These are phyloP conservation scores for Daphne laureola DNA, from an alignment of 441 rosid genomes.

Conservation along the genomic window DNA sequence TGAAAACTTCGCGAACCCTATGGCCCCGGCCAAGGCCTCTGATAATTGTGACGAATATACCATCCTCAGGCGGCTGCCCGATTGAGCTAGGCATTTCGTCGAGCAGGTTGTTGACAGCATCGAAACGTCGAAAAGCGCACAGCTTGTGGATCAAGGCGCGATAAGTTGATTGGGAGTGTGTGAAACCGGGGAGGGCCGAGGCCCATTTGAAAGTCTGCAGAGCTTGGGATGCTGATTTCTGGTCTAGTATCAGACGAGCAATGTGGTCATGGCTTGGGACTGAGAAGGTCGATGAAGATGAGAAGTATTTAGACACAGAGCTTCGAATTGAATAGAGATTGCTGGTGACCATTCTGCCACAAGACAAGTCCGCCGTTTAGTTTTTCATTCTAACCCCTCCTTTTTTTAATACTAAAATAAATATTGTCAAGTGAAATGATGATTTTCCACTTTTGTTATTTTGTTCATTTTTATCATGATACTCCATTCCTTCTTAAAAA, in stretches of 20 bases:
- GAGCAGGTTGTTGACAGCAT: conserved; percentile 57
- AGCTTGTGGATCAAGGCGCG: conserved; percentile 57
- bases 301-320: conserved; percentile 18
- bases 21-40: conserved; percentile 66
- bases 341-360: background rate
- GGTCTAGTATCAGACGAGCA: conserved; percentile 59
- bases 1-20: conserved; percentile 38
- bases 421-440: too few species aligned
- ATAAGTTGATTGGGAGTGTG: conserved; percentile 75
- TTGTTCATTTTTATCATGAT: too few species aligned
- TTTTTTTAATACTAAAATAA: too few species aligned
- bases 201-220: conserved; percentile 77
- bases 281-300: conserved; percentile 21
- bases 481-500: too few species aligned
- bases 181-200: conserved; percentile 48
- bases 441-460: too few species aligned
- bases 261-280: conserved; percentile 55
- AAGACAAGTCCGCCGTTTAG: too few species aligned
- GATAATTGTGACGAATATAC: conserved; percentile 50
- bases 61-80: conserved; percentile 63
- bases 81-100: conserved; percentile 74
- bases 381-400: too few species aligned
- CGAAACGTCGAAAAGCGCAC: conserved; percentile 53
- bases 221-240: conserved; percentile 54
- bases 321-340: conserved; percentile 15